Percentiles rank a stretch among this genome's conserved stretches.
phyloP scores from a whole-genome alignment of 495 filamentous ascomycete genomes.

The Neurospora tetraspora region DNA sequence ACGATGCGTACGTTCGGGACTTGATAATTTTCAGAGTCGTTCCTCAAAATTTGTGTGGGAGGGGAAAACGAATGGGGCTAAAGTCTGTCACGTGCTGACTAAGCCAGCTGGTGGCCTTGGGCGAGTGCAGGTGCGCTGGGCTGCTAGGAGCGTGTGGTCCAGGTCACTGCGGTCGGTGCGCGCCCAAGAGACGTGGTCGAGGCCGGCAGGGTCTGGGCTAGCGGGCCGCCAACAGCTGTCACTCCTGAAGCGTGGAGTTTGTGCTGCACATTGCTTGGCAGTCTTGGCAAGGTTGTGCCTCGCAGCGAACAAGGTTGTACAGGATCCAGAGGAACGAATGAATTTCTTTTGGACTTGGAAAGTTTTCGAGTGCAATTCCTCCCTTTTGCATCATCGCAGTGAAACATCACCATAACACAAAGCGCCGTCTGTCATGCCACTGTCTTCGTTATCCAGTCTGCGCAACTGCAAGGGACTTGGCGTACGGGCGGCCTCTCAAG shows the following conservation, averaged over 20 bases:
- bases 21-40: conserved; percentile 2
- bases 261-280: background rate
- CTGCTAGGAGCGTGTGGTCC: background rate
- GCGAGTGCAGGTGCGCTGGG: background rate
- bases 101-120: background rate
- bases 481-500: background rate
- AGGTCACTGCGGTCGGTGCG: background rate
- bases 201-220: background rate
- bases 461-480: background rate
- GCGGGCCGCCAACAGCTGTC: background rate
- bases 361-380: background rate
- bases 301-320: background rate
- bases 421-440: background rate
- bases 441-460: background rate
- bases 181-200: background rate
- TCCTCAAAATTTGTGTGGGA: conserved; percentile 27
- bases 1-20: conserved; percentile 21
- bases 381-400: background rate
- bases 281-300: background rate
- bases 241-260: background rate
- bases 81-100: conserved; percentile 19
- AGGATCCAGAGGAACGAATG: background rate
- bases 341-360: background rate
- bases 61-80: conserved; percentile 29
- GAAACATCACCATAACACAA: background rate